Evolutionary conservation across 371 early-diverging fungal genomes (phyloP), one percentile per base, ranked within the genome.

Genomic region (Mucor saturninus): DNA sequence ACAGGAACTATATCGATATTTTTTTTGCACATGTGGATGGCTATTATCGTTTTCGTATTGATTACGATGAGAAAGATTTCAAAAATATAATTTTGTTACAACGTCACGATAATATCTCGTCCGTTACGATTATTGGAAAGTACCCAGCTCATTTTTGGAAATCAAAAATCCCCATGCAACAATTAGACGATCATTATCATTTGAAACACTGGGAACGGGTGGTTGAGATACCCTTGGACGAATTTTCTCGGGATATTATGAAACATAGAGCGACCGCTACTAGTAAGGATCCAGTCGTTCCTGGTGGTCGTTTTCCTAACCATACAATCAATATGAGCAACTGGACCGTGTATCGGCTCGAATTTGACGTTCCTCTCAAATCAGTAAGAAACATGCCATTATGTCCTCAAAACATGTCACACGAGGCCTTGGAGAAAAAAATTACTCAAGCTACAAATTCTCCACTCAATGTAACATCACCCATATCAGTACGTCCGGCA

Each of bases 271-370:
- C 31, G 30, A 38, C 28, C 0, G 8, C 38, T 0, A 42, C 49
- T 21, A 13, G 31, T 14, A 56, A 37, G 26, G 54, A 10, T 7
- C 61, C 61, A 5, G 32, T 55, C 8, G 29, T 32, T 8, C 49
- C 63, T 6, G 31, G 32, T 43, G 68, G 64, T 5, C 56, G 45
- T 48, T 64, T 9, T 57, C 61, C 56, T 39, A 13, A 57, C 4
- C 43, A 58, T 8, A 15, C 52, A 29, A 65, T 62, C 26, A 51
- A 60, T 43, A 43, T 79, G 7, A 66, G 67, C 11, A 64, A 58
- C n/a, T 75, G 76, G 76, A 66, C 64, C 11, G 74, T 72, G 1
- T 77, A 75, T 50, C 65, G 71, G 6, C 30, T 80, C 1, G 71
- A 71, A 8, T 69, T 77, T 50, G 53, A 61, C 13, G 54, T 63